Base-by-base conservation (phyloP, 148 eudicot genomes). In the Cornus suecica region DNA sequence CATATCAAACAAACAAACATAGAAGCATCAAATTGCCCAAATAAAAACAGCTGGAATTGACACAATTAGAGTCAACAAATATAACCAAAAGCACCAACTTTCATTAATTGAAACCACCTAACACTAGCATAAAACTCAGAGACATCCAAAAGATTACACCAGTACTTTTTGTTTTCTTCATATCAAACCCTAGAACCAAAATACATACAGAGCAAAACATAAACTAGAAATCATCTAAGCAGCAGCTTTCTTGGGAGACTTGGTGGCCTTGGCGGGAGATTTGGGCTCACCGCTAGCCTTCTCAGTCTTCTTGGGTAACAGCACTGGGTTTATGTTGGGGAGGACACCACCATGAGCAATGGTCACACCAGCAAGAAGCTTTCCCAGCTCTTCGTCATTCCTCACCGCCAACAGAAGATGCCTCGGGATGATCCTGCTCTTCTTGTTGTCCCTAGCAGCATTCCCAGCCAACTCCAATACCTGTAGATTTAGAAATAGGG, bases 321-420 rank as follows among this genome's bases (percentile, higher is more conserved):
- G 79, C 1, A 90, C 74, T 0, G 91, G 91, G 84, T 90, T 90
- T 2, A 90, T 90, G 74, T 90, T 88, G 0, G 91, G 94, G 8
- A 90, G 80, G 13, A 90, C 94, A 2, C 94, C 94, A 6, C 94
- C 94, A 48, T 90, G 91, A 0, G 94, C 94, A 29, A 90, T 90
- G 0, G 94, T 90, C 23, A 90, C 94, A 5, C 94, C 91, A 2
- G 83, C 68, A 0, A 90, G 72, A 65, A 90, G 45, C 28, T 86
- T 88, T 42, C 91, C 94, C 0, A 90, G 81, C 82, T 90, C 94
- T 10, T 90, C 91, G 14, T 90, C 94, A 27, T 90, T 90, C 86
- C 94, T 88, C n/a, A 90, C 71, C 0, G 94, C 94, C 16, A 90
- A 72, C 4, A 90, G 77, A 28, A 90, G 72, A 31, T 90, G 93